Base-by-base conservation (phyloP, 2,329 filamentous ascomycete genomes). In the Xylaria hypoxylon region DNA sequence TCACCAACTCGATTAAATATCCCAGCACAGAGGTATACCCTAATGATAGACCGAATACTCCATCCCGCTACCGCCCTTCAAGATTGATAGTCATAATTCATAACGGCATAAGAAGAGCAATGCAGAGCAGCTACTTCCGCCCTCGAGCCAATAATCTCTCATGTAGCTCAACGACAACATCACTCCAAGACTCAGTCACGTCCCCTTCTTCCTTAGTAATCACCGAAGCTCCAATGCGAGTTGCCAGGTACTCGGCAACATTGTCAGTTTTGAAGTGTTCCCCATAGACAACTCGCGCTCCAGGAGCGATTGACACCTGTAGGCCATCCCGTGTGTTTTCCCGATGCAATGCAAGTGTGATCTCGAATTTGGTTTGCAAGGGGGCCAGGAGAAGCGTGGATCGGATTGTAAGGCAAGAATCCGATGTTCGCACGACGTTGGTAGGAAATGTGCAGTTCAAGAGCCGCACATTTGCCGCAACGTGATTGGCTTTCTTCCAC, bases 191-290 rank as follows among this genome's bases (percentile, higher is more conserved):
- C 65, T 79, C 76, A 5, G 65, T 65, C n/a, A 72, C 73, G 8
- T 68, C 74, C 5, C 76, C 75, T 66, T 81, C 79, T 71, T 72
- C 77, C 71, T 63, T 76, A 66, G 69, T 77, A 68, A 63, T 77
- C 67, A 78, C 75, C n/a, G 59, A 71, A n/a, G 73, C 71, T 52
- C 82, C 78, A 74, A 90, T 80, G 76, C 85, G 83, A 40, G 85
- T 84, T 13, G 81, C 77, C 68, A 96, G 75, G 71, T 92, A 94
- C 62, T 93, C 90, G n/a, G 81, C 82, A 82, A 96, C 90, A 78
- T 92, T 94, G 56, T 83, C 86, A 70, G 89, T 87, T 70, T 93
- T 92, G 77, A 94, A 94, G 66, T 86, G 84, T 79, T 95, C 92
- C 0, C 92, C 92, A 76, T 96, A 96, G 2, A 93, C 82, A 1